phyloP scores from a whole-genome alignment of 2,329 filamentous ascomycete species.

The Decorospora gaudefroyi region DNA sequence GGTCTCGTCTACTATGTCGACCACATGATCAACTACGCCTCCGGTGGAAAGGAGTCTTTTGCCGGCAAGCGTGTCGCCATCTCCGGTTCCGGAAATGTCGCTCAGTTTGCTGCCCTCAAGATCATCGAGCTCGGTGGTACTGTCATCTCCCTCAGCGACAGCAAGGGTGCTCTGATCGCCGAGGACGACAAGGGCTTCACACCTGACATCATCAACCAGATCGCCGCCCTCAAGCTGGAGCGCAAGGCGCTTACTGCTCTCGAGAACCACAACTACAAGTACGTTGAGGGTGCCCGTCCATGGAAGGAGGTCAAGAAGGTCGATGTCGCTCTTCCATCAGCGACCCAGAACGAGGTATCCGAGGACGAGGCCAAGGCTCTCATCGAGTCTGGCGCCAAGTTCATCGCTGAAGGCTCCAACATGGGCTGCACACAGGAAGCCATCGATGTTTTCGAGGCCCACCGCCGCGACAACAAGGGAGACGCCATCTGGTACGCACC shows the following conservation, averaged over 20 bases:
- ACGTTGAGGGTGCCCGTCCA: conserved; percentile 83
- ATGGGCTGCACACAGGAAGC: conserved; percentile 98
- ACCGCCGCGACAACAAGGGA: conserved; percentile 70
- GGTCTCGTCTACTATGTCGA: conserved; percentile 77
- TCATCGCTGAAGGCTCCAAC: conserved; percentile 96
- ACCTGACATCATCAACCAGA: conserved; percentile 75
- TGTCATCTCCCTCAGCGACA: conserved; percentile 92
- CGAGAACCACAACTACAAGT: conserved; percentile 73
- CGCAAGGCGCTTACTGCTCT: conserved; percentile 81
- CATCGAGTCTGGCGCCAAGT: conserved; percentile 74
- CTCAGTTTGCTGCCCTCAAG: conserved; percentile 96
- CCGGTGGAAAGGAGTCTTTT: conserved; percentile 77
- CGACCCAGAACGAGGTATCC: conserved; percentile 97
- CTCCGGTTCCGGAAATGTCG: conserved; percentile 96
- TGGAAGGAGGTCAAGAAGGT: conserved; percentile 90
- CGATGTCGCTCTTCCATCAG: conserved; percentile 88
- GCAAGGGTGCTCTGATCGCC: conserved; percentile 80
- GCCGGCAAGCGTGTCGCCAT: conserved; percentile 91
- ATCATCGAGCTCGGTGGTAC: conserved; percentile 92
- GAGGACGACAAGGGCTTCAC: conserved; percentile 72
- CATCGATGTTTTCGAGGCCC: conserved; percentile 87
- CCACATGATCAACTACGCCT: conserved; percentile 72
- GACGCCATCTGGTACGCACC: conserved; percentile 91
- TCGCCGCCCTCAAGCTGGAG: conserved; percentile 83
- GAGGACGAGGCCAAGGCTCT: conserved; percentile 86